Conservation (phyloP, 2,329 filamentous ascomycete species). For the Trichoderma asperellum region DNA sequence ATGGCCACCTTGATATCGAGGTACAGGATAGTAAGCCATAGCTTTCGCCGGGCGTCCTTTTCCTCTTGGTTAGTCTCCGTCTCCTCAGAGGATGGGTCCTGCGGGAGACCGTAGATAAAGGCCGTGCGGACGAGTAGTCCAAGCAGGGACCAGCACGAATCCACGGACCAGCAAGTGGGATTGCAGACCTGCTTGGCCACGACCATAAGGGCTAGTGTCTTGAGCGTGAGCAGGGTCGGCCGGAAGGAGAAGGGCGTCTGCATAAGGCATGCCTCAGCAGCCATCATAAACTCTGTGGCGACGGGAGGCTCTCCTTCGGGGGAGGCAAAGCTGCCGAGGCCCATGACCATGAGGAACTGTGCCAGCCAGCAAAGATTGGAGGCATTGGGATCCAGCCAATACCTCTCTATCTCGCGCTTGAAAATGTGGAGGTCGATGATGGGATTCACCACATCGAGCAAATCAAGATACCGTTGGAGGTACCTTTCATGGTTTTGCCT, state of each 20-base stretch:
- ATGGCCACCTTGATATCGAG: slow-evolving; percentile 44
- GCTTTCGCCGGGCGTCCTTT: slow-evolving; percentile 37
- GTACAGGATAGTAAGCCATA: slow-evolving; percentile 45
- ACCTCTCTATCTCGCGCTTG: slow-evolving; percentile 38
- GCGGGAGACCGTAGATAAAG: slow-evolving; percentile 43
- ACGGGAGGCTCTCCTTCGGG: slow-evolving; percentile 40
- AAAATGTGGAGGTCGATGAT: slow-evolving; percentile 42
- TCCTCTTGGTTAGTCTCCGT: slow-evolving; percentile 36
- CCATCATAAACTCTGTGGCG: slow-evolving; percentile 44
- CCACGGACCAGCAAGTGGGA: slow-evolving; percentile 44
- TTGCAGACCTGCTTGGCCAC: slow-evolving; percentile 45
- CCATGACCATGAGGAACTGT: slow-evolving; percentile 44
- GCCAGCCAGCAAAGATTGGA: slow-evolving; percentile 42
- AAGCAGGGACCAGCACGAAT: slow-evolving; percentile 44
- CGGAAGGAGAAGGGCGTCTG: slow-evolving; percentile 46
- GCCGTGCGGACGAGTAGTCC: slow-evolving; percentile 42
- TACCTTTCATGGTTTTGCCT: slow-evolving; percentile 36
- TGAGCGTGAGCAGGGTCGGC: slow-evolving; percentile 41
- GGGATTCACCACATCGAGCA: slow-evolving; percentile 43
- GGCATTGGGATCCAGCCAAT: slow-evolving; percentile 39
- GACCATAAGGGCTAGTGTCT: slow-evolving; percentile 41
- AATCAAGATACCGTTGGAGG: slow-evolving; percentile 38
- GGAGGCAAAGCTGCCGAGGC: slow-evolving; percentile 41
- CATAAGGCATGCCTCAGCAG: slow-evolving; percentile 44
- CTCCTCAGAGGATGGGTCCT: slow-evolving; percentile 37